Conservation (phyloP, 768 basidiomycete species). For the Podaxis pistillaris region DNA sequence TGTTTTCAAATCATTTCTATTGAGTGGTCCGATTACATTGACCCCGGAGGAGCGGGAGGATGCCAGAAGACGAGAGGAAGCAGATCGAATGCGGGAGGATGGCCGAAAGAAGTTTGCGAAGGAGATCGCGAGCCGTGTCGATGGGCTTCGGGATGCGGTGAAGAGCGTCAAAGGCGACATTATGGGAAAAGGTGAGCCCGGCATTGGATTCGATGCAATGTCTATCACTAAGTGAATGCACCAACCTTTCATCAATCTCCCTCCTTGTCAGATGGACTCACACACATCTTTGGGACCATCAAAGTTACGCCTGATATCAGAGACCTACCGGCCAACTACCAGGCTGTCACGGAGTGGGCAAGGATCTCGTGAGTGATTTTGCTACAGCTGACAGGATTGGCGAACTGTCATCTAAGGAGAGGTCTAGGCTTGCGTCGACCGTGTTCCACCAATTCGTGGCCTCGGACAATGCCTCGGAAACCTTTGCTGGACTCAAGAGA, state of each 20-base stretch:
- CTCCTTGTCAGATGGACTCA: constrained; percentile 71
- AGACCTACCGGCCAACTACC: constrained; percentile 80
- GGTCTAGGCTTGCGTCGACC: constrained; percentile 83
- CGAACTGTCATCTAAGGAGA: constrained; percentile 5
- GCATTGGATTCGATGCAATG: neutral
- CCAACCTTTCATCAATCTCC: neutral
- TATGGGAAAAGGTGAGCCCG: constrained; percentile 68
- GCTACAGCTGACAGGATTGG: neutral
- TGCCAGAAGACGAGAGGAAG: constrained; percentile 77
- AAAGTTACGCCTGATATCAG: constrained; percentile 75
- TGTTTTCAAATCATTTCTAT: constrained; percentile 82
- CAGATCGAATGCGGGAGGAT: constrained; percentile 83
- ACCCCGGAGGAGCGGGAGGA: constrained; percentile 77
- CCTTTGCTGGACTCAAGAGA: constrained; percentile 83
- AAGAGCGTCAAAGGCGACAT: constrained; percentile 91
- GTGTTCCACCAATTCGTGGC: constrained; percentile 95
- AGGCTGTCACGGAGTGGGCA: constrained; percentile 94
- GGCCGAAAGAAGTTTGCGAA: constrained; percentile 80
- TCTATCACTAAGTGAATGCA: neutral
- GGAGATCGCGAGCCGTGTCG: constrained; percentile 86
- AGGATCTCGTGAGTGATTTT: constrained; percentile 78
- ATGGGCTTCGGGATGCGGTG: constrained; percentile 79
- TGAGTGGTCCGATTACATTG: constrained; percentile 70
- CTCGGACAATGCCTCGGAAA: constrained; percentile 88
- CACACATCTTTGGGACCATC: constrained; percentile 84